Conservation (phyloP, 208 protist species). For the Leishmania braziliensis region DNA sequence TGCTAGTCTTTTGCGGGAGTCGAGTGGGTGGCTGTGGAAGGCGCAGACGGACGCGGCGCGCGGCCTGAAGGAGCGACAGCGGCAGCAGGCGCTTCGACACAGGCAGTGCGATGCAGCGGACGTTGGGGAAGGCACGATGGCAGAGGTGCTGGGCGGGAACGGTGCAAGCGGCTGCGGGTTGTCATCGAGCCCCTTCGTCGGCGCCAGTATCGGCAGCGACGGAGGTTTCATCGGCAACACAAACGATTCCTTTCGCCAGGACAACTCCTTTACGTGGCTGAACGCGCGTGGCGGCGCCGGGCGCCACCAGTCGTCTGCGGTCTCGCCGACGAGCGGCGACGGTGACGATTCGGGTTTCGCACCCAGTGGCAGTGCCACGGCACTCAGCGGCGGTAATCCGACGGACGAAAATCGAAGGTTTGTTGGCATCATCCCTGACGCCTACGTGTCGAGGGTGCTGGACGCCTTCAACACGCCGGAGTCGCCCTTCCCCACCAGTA, state of each 20-base stretch:
- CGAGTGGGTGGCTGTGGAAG: slow-evolving; percentile 61
- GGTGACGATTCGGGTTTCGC: not conserved
- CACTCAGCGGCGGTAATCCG: not conserved
- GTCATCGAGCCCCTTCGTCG: slow-evolving; percentile 3
- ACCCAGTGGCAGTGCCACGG: slow-evolving; percentile 3
- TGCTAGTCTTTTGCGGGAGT: slow-evolving; percentile 47
- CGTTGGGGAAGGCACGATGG: slow-evolving; percentile 4
- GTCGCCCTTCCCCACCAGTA: slow-evolving; percentile 46
- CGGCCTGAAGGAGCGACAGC: slow-evolving; percentile 18
- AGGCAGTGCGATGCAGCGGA: slow-evolving; percentile 13
- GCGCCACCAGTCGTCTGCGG: not conserved
- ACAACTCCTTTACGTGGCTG: slow-evolving; percentile 20
- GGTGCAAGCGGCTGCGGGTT: not conserved
- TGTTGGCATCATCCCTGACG: slow-evolving; percentile 17
- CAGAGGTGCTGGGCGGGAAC: slow-evolving; percentile 6
- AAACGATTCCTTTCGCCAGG: slow-evolving; percentile 37
- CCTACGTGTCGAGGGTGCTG: slow-evolving; percentile 46
- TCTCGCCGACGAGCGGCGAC: not conserved
- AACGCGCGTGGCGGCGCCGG: not conserved
- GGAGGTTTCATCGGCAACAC: slow-evolving; percentile 41
- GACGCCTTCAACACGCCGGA: slow-evolving; percentile 71
- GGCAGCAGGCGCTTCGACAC: slow-evolving; percentile 18
- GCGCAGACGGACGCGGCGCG: slow-evolving; percentile 32
- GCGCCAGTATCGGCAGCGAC: slow-evolving; percentile 14
- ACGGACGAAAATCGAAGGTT: not conserved